A percentile compares a stretch with the other conserved stretches of the same genome.
Conservation (phyloP, 176 grass and related monocot species). For the Thinopyrum elongatum region DNA sequence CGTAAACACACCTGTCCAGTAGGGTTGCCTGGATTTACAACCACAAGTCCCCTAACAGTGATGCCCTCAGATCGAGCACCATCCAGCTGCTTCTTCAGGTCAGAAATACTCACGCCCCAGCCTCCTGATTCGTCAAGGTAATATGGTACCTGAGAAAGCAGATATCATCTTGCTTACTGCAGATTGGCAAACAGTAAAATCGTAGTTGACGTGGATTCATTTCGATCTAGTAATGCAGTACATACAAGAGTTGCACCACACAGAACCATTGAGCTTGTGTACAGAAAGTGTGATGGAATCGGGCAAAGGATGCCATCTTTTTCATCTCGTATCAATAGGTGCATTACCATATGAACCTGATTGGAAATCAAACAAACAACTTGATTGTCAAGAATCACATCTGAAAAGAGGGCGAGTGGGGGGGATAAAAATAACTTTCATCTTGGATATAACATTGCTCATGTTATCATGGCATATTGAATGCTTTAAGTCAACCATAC, state of each 20-base stretch:
- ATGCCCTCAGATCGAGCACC: slow-evolving; percentile 54
- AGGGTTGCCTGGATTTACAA: slow-evolving; percentile 87
- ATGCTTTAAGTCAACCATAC: neutral
- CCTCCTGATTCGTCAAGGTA: slow-evolving; percentile 60
- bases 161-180: neutral
- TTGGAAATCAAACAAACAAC: slow-evolving; percentile 18
- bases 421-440: neutral
- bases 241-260: slow-evolving; percentile 64
- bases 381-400: neutral
- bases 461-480: neutral
- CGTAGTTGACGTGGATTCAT: neutral
- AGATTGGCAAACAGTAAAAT: neutral
- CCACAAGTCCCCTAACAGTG: slow-evolving; percentile 62
- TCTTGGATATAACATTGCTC: neutral
- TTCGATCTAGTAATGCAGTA: neutral
- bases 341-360: slow-evolving; percentile 78
- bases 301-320: slow-evolving; percentile 80
- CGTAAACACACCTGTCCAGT: slow-evolving; percentile 61
- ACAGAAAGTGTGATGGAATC: slow-evolving; percentile 73
- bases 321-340: slow-evolving; percentile 59
- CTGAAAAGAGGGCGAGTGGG: neutral
- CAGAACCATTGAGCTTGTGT: slow-evolving; percentile 55
- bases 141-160: slow-evolving; percentile 64
- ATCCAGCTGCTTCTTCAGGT: slow-evolving; percentile 65
- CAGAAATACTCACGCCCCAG: slow-evolving; percentile 56